These are phyloP conservation scores for Colletotrichum nymphaeae DNA, from an alignment of 2,329 filamentous ascomycete genomes.

Conservation along the genomic window DNA sequence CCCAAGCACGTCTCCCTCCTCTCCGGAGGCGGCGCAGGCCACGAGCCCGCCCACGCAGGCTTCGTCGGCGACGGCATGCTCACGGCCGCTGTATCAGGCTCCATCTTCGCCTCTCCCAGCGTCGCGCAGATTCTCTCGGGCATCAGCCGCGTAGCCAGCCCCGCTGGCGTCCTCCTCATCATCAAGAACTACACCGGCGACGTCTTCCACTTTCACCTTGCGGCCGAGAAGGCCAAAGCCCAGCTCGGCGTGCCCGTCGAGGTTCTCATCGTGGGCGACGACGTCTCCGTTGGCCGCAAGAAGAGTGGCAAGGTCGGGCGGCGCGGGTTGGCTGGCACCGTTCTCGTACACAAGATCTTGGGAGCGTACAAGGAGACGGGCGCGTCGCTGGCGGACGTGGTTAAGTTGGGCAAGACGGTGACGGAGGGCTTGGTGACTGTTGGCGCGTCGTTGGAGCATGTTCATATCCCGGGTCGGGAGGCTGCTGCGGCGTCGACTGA, in stretches of 20 bases:
- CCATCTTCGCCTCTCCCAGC: conserved; percentile 74
- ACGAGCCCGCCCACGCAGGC: conserved; percentile 72
- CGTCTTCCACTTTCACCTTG: conserved; percentile 64
- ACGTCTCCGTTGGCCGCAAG: conserved; percentile 71
- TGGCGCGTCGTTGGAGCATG: conserved; percentile 62
- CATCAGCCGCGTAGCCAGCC: conserved; percentile 64
- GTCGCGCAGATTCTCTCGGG: conserved; percentile 72
- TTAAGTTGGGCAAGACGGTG: conserved; percentile 52
- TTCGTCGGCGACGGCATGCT: conserved; percentile 74
- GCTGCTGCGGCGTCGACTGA: conserved; percentile 47
- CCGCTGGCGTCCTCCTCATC: conserved; percentile 71
- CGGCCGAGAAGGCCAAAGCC: conserved; percentile 44
- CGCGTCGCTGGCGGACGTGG: conserved; percentile 55
- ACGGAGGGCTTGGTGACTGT: conserved; percentile 63
- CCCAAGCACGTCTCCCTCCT: conserved; percentile 58
- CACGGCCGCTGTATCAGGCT: conserved; percentile 71
- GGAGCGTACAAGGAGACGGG: conserved; percentile 61
- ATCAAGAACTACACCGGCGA: conserved; percentile 75
- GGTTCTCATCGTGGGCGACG: conserved; percentile 63
- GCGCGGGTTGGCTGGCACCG: conserved; percentile 74
- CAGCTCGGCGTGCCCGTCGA: conserved; percentile 20
- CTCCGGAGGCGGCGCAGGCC: conserved; percentile 67
- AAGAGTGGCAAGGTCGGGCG: conserved; percentile 74
- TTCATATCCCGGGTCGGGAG: conserved; percentile 64
- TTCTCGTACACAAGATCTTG: conserved; percentile 73